Evolutionary conservation across 2,329 filamentous ascomycete genomes (phyloP).

Genomic region (Sclerotinia trifoliorum): DNA sequence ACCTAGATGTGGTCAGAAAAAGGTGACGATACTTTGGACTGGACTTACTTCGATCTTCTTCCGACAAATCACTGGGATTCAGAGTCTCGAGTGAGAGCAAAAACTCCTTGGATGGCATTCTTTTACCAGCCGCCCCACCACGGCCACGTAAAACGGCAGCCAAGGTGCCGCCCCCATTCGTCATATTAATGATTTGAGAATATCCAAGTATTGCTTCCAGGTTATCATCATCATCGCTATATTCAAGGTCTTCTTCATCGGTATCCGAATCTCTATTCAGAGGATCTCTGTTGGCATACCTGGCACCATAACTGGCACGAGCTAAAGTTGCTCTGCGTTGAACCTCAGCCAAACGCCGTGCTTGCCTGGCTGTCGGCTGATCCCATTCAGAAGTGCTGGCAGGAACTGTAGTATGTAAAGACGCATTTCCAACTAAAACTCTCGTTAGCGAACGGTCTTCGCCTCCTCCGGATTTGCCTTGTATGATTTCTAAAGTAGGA

Average conservation of each 20-base stretch:
- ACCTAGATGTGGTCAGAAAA: constrained; percentile 42
- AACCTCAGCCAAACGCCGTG: not conserved
- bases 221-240: not conserved
- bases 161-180: not conserved
- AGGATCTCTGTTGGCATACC: no score
- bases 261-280: constrained; percentile 1
- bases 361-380: constrained; percentile 4
- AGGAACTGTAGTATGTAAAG: not conserved
- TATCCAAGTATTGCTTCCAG: not conserved
- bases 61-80: constrained; percentile 34
- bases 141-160: constrained; percentile 31
- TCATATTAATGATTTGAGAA: not conserved
- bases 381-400: not conserved
- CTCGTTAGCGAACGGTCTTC: not conserved
- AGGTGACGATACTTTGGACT: not conserved
- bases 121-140: constrained; percentile 27
- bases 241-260: not conserved
- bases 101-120: constrained; percentile 35
- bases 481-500: not conserved
- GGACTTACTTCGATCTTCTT: constrained; percentile 36
- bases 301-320: not conserved
- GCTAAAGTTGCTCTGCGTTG: not conserved
- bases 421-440: not conserved
- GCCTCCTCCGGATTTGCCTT: not conserved
- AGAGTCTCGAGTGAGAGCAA: constrained; percentile 37